Base-by-base conservation (phyloP, 2,329 filamentous ascomycete genomes). In the Hypocreales sp. region DNA sequence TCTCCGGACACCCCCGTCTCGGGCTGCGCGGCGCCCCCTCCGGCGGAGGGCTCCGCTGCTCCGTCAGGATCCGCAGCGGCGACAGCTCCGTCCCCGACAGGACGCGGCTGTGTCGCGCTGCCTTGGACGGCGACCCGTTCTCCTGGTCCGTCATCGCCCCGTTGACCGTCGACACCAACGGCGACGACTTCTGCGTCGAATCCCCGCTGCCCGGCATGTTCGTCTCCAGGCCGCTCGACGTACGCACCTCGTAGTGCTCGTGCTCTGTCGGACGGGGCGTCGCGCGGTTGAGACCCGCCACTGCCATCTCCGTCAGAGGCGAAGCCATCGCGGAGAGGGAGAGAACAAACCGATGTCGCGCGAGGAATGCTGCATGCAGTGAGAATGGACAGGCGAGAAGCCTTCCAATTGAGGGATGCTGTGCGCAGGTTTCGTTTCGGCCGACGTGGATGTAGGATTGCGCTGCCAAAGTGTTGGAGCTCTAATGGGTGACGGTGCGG, bases 11-110 rank as follows among this genome's bases (percentile, higher is more conserved):
- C 24, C 58, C 35, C 35, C 58, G 65, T 30, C 61, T 50, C 16
- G 65, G 60, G 37, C 58, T 67, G 23, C 24, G 48, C 38, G 10
- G 45, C 41, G 28, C 45, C 42, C 39, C 45, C 24, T 38, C 31
- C 31, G 30, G 42, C 27, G 20, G 31, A 27, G 31, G 24, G 30
- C 35, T 27, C 34, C 35, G 40, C 33, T 49, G 46, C 21, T 50
- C 50, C 18, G 55, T 44, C 20, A 72, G 52, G 26, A 72, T 67
- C 50, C 67, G 68, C 20, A 72, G 54, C 21, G 67, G 67, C 27
- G 67, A 68, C 18, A 71, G 58, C 38, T 67, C 66, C 31, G 51
- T 60, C 30, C 67, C 67, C 19, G 67, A 69, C 28, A 71, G 50
- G 36, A 72, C 61, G 35, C 67, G 61, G 14, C 65, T 69, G 33